Evolutionary conservation across 2,329 filamentous ascomycete genomes (phyloP).

Genomic region (Rhinocladiella mackenziei): DNA sequence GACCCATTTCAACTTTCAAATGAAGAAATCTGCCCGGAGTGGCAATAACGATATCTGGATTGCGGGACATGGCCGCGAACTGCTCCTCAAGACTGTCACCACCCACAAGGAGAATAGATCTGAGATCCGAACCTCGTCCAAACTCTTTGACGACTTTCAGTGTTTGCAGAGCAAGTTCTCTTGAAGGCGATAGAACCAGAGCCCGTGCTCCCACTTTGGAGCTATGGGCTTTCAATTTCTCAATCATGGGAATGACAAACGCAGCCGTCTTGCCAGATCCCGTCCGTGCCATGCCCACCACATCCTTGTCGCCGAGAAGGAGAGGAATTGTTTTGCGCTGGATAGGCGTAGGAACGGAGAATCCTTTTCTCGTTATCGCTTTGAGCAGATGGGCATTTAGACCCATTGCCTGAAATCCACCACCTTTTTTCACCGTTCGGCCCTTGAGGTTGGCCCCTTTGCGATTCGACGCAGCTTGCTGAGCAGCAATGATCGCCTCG

Average conservation of each 20-base stretch:
- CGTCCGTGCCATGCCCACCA: conserved; percentile 99
- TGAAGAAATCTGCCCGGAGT: conserved; percentile 95
- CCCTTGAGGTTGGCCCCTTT: conserved; percentile 80
- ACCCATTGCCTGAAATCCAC: conserved; percentile 94
- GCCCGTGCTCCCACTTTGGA: conserved; percentile 80
- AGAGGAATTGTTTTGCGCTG: conserved; percentile 95
- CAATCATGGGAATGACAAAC: conserved; percentile 97
- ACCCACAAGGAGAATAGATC: conserved; percentile 84
- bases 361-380: conserved; percentile 89
- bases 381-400: conserved; percentile 79
- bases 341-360: conserved; percentile 93
- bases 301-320: conserved; percentile 82
- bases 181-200: conserved; percentile 83
- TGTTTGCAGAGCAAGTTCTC: conserved; percentile 92
- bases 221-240: conserved; percentile 84
- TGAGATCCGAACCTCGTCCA: conserved; percentile 81
- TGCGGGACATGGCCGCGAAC: conserved; percentile 85
- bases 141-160: conserved; percentile 96
- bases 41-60: conserved; percentile 95
- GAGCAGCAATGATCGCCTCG: conserved; percentile 83
- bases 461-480: conserved; percentile 81
- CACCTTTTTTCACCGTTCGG: conserved; percentile 85
- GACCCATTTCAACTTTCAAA: conserved; percentile 90
- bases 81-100: conserved; percentile 95
- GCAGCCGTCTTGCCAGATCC: conserved; percentile 97